These are phyloP conservation scores for Lecanosticta acicola DNA, from an alignment of 2,329 filamentous ascomycete genomes.

Conservation along the genomic window DNA sequence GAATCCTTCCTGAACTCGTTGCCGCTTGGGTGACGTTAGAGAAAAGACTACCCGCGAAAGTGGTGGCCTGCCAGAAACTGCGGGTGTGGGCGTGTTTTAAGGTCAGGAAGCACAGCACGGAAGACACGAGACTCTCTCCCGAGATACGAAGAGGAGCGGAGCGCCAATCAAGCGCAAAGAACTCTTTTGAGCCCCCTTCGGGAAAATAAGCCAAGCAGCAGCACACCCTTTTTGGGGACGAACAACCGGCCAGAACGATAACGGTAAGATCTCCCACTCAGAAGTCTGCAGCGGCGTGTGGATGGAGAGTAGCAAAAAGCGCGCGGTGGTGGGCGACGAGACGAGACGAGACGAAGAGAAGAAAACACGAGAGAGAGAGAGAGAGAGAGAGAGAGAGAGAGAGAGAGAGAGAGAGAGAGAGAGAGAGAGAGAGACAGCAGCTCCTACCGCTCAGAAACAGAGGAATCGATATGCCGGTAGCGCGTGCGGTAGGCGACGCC, in stretches of 20 bases:
- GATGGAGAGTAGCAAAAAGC: not conserved
- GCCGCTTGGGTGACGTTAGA: no score
- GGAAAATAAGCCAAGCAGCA: not conserved
- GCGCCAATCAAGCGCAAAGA: not conserved
- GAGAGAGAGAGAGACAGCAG: no score
- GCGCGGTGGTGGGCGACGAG: not conserved
- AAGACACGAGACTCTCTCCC: not conserved
- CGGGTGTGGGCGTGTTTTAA: no score
- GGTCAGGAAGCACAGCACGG: no score
- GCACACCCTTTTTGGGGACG: not conserved
- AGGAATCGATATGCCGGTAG: not conserved
- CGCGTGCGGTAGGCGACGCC: not conserved
- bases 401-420: no score
- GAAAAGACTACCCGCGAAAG: no score
- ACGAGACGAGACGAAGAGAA: not conserved
- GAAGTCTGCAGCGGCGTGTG: not conserved
- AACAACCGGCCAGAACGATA: not conserved
- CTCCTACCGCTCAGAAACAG: not conserved
- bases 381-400: not conserved
- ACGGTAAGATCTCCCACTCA: not conserved
- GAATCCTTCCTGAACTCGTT: no score
- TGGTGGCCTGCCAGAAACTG: no score
- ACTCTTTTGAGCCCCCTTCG: not conserved
- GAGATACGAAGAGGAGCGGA: not conserved
- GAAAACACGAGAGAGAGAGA: not conserved